phyloP scores from a whole-genome alignment of 495 filamentous ascomycete genomes.

The Trichoderma gamsii region DNA sequence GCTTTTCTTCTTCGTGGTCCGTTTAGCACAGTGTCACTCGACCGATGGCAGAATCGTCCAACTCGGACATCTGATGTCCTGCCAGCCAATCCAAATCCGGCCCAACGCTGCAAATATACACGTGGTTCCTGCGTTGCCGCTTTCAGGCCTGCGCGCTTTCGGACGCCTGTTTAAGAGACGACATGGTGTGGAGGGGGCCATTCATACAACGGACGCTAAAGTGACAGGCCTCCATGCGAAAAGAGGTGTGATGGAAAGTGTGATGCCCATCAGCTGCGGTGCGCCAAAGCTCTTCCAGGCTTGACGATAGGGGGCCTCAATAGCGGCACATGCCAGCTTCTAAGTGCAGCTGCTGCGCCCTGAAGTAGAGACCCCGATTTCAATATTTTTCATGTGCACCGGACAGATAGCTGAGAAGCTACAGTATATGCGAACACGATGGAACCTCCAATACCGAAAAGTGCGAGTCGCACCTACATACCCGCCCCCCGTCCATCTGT shows the following conservation, averaged over 20 bases:
- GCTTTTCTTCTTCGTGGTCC: too few species aligned
- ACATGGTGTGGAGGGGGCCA: background rate
- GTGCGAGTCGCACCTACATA: background rate
- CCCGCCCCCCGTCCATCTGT: background rate
- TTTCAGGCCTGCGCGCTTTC: slow-evolving; percentile 7
- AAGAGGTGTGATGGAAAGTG: background rate
- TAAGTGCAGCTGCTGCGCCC: too few species aligned
- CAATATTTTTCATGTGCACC: background rate
- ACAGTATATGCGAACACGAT: background rate
- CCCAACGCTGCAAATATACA: background rate
- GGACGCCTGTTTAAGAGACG: background rate
- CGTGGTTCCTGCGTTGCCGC: slow-evolving; percentile 8
- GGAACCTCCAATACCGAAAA: background rate
- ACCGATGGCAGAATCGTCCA: background rate
- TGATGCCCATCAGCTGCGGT: slow-evolving; percentile 5
- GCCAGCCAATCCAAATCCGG: background rate
- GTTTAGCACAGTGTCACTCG: background rate
- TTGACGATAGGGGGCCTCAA: background rate
- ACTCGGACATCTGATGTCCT: background rate
- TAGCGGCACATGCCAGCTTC: background rate
- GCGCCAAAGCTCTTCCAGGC: background rate
- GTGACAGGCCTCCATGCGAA: background rate
- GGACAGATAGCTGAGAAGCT: background rate
- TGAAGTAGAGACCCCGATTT: too few species aligned
- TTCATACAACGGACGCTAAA: background rate